Evolutionary conservation across 164 flowering plant species (phyloP), one percentile per base, ranked within the genome.

Genomic region (Amborella trichopoda): DNA sequence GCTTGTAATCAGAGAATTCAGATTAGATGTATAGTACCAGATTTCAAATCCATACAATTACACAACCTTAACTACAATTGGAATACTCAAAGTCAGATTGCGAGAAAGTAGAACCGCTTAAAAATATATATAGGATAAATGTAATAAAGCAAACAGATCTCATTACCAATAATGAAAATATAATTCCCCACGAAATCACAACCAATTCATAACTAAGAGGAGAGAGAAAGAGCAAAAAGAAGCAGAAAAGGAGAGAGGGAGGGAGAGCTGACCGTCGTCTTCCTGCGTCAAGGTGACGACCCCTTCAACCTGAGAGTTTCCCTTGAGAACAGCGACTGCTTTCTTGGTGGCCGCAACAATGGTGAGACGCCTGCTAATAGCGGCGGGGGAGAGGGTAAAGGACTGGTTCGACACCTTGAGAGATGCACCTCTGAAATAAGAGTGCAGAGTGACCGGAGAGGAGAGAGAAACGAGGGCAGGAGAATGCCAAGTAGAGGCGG

Each of bases 271-370:
- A 89, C 97, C 94, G 11, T 49, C 74, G 28, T 78, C 82, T 36
- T 80, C 85, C 58, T 82, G 95, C 28, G 72, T 60, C 56, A 89
- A 69, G 11, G 79, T 80, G 65, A 70, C 97, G 13, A 82, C 85
- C 23, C 95, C 97, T 65, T 89, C 85, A 37, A 82, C 94, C 6
- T 23, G 16, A 28, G 93, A 70, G 42, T 38, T 70, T 8, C 95
- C 93, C 52, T 80, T 89, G 54, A 89, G 83, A 18, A 89, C 97
- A 2, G 90, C 90, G 5, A 89, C 88, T 26, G 90, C 94, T 58
- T 85, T 89, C 62, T 80, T 82, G 20, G 78, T 41, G 30, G 74
- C 82, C n/a, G 94, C 77, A 23, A 68, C 64, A 17, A 83, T 55
- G 20, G 76, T 39, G 50, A 74, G 59, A 10, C 74, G 54, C 44